These are phyloP conservation scores for Populus simonii DNA, from an alignment of 345 rosid genomes.

Conservation along the genomic window DNA sequence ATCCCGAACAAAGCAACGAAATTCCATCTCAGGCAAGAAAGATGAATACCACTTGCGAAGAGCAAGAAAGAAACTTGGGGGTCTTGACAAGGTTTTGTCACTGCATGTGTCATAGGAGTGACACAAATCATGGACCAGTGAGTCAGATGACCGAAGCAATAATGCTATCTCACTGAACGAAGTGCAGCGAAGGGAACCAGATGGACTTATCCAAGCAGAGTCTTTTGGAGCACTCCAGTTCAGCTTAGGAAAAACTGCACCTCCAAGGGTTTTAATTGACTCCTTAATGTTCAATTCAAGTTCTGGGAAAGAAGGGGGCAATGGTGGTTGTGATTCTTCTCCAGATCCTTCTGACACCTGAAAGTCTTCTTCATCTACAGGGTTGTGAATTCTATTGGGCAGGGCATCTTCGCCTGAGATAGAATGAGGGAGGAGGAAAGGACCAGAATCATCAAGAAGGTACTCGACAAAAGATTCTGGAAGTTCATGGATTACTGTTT, in stretches of 20 bases:
- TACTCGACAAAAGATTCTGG: constrained; percentile 72
- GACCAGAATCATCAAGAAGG: constrained; percentile 69
- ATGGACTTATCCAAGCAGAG: constrained; percentile 78
- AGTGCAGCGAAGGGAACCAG: constrained; percentile 62
- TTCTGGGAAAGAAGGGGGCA: constrained; percentile 63
- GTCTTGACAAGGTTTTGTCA: constrained; percentile 48
- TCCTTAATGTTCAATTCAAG: constrained; percentile 47
- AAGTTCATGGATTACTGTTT: constrained; percentile 63
- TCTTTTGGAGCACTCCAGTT: constrained; percentile 97
- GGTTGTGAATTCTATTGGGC: constrained; percentile 68
- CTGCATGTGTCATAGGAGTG: constrained; percentile 73
- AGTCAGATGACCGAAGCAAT: constrained; percentile 71
- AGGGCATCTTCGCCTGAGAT: constrained; percentile 63
- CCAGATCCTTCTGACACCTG: constrained; percentile 62
- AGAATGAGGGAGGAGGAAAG: constrained; percentile 67
- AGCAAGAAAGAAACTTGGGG: constrained; percentile 66
- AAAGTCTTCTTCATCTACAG: constrained; percentile 63
- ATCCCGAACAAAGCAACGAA: constrained; percentile 62
- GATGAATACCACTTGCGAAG: constrained; percentile 73
- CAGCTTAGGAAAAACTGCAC: constrained; percentile 66
- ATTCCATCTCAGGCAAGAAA: constrained; percentile 69
- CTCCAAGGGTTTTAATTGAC: constrained; percentile 67
- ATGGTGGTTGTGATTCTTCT: constrained; percentile 44
- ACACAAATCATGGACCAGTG: constrained; percentile 65
- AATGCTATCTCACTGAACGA: constrained; percentile 61